A percentile compares a stretch with the other conserved stretches of the same genome.
Evolutionary conservation across 108 stramenopile species (phyloP).

Genomic region (Skeletonema potamos): DNA sequence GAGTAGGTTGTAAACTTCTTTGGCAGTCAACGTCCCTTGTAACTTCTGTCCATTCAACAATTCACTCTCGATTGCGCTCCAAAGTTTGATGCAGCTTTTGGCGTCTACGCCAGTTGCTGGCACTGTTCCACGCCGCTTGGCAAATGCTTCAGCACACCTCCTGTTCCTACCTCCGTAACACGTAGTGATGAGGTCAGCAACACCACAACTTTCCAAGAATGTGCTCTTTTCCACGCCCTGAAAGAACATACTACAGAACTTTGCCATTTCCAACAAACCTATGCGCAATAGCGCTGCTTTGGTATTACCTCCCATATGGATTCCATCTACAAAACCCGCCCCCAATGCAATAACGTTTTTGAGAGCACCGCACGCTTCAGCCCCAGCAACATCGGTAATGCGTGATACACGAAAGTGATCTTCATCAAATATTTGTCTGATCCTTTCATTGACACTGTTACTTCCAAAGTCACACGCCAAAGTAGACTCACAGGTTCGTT

Average conservation of each 20-base stretch:
- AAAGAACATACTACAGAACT: constrained; percentile 88
- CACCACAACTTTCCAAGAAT: constrained; percentile 93
- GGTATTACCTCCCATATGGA: constrained; percentile 89
- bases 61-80: constrained; percentile 79
- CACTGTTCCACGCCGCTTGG: constrained; percentile 32
- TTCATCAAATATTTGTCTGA: constrained; percentile 80
- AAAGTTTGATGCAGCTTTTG: constrained; percentile 52
- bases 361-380: constrained; percentile 95
- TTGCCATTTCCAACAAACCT: constrained; percentile 78
- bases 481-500: constrained; percentile 95
- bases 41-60: constrained; percentile 93
- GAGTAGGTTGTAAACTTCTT: constrained; percentile 83
- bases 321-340: constrained; percentile 95
- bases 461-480: constrained; percentile 85
- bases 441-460: constrained; percentile 59
- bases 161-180: constrained; percentile 97
- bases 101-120: constrained; percentile 15
- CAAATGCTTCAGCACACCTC: constrained; percentile 93
- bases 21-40: constrained; percentile 86
- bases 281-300: constrained; percentile 96
- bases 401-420: constrained; percentile 86
- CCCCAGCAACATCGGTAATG: constrained; percentile 86
- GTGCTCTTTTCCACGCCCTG: constrained; percentile 76
- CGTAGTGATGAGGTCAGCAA: constrained; percentile 97
- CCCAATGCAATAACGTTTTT: constrained; percentile 97